Conservation (phyloP, 1,284 basidiomycete genomes). For the Mixia osmundae region DNA sequence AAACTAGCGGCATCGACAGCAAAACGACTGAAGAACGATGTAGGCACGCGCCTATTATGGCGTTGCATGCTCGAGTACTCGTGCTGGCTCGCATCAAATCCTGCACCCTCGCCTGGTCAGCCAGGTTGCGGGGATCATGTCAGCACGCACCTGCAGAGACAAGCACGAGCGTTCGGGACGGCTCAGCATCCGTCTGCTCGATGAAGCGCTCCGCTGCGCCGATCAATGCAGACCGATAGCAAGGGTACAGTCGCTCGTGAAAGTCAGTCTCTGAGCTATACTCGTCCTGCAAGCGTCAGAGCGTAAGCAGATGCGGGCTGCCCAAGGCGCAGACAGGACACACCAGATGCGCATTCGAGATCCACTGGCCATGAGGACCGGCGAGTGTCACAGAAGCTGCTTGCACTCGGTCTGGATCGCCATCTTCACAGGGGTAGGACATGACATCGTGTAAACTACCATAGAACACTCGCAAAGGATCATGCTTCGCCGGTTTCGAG, state of each 20-base stretch:
- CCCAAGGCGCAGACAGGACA: no score
- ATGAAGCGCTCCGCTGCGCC: slow-evolving; percentile 49
- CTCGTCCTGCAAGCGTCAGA: no score
- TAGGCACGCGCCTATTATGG: slow-evolving; percentile 70
- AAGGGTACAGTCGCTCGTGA: slow-evolving; percentile 44
- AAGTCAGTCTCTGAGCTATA: slow-evolving; percentile 56
- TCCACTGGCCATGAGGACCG: slow-evolving; percentile 14
- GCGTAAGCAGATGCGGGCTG: no score
- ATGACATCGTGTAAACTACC: slow-evolving; percentile 67
- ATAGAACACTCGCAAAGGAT: slow-evolving; percentile 53
- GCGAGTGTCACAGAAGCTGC: slow-evolving; percentile 14
- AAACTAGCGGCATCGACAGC: slow-evolving; percentile 45
- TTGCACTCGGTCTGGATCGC: slow-evolving; percentile 10
- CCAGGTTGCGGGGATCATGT: slow-evolving; percentile 21
- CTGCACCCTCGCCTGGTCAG: slow-evolving; percentile 29
- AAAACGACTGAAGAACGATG: slow-evolving; percentile 65
- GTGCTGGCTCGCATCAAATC: slow-evolving; percentile 84
- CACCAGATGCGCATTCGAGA: slow-evolving; percentile 56
- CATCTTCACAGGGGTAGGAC: slow-evolving; percentile 25
- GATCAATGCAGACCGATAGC: slow-evolving; percentile 42
- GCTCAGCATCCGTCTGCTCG: slow-evolving; percentile 35
- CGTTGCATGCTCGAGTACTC: slow-evolving; percentile 80
- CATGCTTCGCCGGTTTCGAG: slow-evolving; percentile 20
- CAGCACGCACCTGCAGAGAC: slow-evolving; percentile 38
- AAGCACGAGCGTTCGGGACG: slow-evolving; percentile 53